phyloP scores from a whole-genome alignment of 2,329 filamentous ascomycete genomes.

The Aspergillus fischeri region DNA sequence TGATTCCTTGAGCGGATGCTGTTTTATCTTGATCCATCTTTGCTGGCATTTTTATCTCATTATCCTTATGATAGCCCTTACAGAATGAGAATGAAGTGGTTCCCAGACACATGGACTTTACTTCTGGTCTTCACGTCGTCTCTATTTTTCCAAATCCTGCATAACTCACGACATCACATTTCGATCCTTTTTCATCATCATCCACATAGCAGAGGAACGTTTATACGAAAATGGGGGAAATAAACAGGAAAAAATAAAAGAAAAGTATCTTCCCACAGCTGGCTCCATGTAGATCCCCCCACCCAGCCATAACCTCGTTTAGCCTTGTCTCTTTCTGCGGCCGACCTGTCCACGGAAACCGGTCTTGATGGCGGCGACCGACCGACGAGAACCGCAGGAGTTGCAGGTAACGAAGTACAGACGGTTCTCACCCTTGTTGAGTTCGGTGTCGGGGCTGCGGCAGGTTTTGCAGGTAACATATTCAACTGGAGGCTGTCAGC shows the following conservation, averaged over 20 bases:
- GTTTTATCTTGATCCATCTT: background rate
- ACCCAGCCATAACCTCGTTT: slow-evolving; percentile 36
- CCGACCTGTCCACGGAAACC: slow-evolving; percentile 99
- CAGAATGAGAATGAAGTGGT: background rate
- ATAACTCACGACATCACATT: background rate
- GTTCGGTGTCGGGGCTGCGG: slow-evolving; percentile 86
- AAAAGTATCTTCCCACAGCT: slow-evolving; percentile 12
- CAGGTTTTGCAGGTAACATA: slow-evolving; percentile 99
- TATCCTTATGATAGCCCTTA: background rate
- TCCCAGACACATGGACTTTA: background rate
- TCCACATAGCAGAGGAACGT: slow-evolving; percentile 13
- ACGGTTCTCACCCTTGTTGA: slow-evolving; percentile 98
- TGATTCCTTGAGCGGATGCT: background rate
- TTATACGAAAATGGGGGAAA: slow-evolving; percentile 14
- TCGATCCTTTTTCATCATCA: slow-evolving; percentile 7
- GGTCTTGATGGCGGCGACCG: slow-evolving; percentile 97
- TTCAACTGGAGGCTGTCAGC: slow-evolving; percentile 57
- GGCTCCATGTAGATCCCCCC: slow-evolving; percentile 8
- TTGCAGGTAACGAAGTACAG: slow-evolving; percentile 99
- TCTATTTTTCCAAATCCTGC: slow-evolving; percentile 6
- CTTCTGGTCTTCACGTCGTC: slow-evolving; percentile 12
- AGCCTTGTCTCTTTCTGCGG: slow-evolving; percentile 92
- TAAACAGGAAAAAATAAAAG: slow-evolving; percentile 17
- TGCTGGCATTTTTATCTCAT: background rate
- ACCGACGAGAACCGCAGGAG: slow-evolving; percentile 75